These are phyloP conservation scores for Russula dissimulans DNA, from an alignment of 768 basidiomycete species.

Conservation along the genomic window DNA sequence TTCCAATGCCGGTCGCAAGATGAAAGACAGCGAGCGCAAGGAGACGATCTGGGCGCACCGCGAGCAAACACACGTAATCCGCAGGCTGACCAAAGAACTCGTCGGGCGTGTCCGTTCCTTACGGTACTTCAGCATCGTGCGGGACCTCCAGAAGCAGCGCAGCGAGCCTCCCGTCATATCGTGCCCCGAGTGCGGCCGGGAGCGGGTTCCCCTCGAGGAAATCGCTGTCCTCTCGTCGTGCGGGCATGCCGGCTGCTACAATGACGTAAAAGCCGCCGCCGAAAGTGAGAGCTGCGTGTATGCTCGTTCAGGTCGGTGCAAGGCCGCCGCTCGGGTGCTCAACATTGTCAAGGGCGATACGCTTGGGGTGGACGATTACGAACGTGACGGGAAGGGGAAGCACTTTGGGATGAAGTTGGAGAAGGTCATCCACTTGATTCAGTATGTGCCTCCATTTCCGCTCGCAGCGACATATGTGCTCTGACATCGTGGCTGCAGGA, in stretches of 20 bases:
- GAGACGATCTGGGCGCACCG: conserved; percentile 72
- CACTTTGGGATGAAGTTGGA: conserved; percentile 82
- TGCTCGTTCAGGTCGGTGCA: conserved; percentile 57
- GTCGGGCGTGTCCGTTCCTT: conserved; percentile 83
- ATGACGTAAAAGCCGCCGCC: conserved; percentile 65
- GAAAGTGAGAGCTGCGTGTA: conserved; percentile 77
- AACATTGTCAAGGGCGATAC: conserved; percentile 78
- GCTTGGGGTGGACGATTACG: conserved; percentile 70
- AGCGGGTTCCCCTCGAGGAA: conserved; percentile 51
- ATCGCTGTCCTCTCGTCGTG: conserved; percentile 85
- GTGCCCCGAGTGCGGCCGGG: conserved; percentile 54
- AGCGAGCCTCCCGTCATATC: conserved; percentile 48
- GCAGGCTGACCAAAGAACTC: conserved; percentile 78
- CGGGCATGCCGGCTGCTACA: conserved; percentile 77
- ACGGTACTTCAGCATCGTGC: conserved; percentile 87
- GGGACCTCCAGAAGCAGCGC: conserved; percentile 73
- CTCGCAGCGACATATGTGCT: neutral
- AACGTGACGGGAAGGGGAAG: conserved; percentile 59
- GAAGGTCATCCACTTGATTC: conserved; percentile 64
- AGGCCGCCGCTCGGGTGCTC: conserved; percentile 68
- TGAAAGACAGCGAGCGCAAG: conserved; percentile 51
- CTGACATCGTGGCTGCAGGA: conserved; percentile 31
- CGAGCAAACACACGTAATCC: conserved; percentile 79
- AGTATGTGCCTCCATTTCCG: conserved; percentile 35
- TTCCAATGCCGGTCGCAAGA: conserved; percentile 24